A percentile compares a stretch with the other conserved stretches of the same genome.
phyloP scores from a whole-genome alignment of 1,284 basidiomycete genomes.

The Hortiboletus rubellus region DNA sequence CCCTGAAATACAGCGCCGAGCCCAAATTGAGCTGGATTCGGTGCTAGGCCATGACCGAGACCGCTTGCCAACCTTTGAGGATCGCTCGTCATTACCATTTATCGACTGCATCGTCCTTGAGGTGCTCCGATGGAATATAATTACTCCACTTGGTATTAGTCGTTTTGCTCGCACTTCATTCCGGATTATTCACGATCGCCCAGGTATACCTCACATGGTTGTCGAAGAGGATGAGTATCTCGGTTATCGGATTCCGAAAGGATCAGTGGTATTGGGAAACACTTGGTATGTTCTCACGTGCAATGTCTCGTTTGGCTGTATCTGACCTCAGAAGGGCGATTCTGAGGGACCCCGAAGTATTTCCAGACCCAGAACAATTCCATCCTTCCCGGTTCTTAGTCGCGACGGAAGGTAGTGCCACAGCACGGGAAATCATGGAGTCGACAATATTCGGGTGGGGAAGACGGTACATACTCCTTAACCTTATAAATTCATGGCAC shows the following conservation, averaged over 20 bases:
- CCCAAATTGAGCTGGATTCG: constrained; percentile 12
- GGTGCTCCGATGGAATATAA: constrained; percentile 12
- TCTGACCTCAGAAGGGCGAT: constrained; percentile 11
- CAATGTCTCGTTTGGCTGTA: neutral
- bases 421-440: constrained; percentile 3
- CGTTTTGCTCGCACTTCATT: neutral
- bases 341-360: constrained; percentile 13
- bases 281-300: neutral
- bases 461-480: neutral
- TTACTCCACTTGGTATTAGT: constrained; percentile 13
- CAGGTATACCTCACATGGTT: constrained; percentile 18
- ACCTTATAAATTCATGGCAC: neutral
- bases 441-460: constrained; percentile 9
- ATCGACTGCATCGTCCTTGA: constrained; percentile 15
- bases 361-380: constrained; percentile 12
- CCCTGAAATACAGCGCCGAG: constrained; percentile 12
- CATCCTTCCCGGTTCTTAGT: constrained; percentile 12
- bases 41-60: constrained; percentile 5
- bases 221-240: constrained; percentile 18
- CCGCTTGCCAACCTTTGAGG: constrained; percentile 13
- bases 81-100: constrained; percentile 12
- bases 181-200: neutral
- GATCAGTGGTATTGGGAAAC: neutral
- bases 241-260: constrained; percentile 7
- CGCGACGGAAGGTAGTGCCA: neutral